Percentiles rank a stretch among this genome's conserved stretches.
Conservation (phyloP, 352 stramenopile species). For the Pythium phragmitis region DNA sequence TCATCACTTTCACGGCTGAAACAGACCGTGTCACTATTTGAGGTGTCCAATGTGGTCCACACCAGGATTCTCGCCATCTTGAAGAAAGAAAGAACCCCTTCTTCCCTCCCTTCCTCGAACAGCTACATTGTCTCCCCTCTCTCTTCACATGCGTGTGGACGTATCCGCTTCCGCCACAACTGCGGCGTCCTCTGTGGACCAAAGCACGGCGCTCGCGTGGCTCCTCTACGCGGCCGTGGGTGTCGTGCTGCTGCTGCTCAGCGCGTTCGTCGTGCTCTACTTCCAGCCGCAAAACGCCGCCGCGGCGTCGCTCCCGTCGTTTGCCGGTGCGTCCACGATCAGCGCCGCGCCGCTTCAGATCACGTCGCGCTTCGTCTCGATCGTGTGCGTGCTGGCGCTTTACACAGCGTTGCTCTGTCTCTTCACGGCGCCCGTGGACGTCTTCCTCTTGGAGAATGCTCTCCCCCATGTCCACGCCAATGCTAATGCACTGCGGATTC, state of each 20-base stretch:
- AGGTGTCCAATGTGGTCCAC: slow-evolving; percentile 17
- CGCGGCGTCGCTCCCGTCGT: slow-evolving; percentile 49
- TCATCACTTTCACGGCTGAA: background rate
- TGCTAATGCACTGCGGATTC: slow-evolving; percentile 42
- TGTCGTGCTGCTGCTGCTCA: slow-evolving; percentile 54
- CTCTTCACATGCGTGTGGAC: slow-evolving; percentile 10
- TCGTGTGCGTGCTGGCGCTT: slow-evolving; percentile 65
- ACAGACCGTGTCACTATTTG: slow-evolving; percentile 4
- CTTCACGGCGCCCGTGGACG: slow-evolving; percentile 77
- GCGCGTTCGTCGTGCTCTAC: slow-evolving; percentile 53
- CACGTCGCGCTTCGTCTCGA: slow-evolving; percentile 68
- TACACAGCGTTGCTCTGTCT: slow-evolving; percentile 74
- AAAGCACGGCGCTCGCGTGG: slow-evolving; percentile 48
- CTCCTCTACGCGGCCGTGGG: slow-evolving; percentile 64
- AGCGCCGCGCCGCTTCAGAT: slow-evolving; percentile 57
- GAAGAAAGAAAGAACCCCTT: slow-evolving; percentile 12
- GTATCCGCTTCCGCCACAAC: background rate
- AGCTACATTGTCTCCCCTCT: background rate
- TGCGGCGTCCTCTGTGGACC: slow-evolving; percentile 18
- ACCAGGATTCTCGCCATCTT: slow-evolving; percentile 4
- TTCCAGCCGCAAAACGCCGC: slow-evolving; percentile 59
- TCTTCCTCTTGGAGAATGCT: slow-evolving; percentile 74
- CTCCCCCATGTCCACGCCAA: slow-evolving; percentile 61
- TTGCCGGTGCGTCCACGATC: slow-evolving; percentile 54
- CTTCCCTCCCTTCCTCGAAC: background rate